Base-by-base conservation (phyloP, 1,284 basidiomycete species). In the Marasmius tenuissimus region DNA sequence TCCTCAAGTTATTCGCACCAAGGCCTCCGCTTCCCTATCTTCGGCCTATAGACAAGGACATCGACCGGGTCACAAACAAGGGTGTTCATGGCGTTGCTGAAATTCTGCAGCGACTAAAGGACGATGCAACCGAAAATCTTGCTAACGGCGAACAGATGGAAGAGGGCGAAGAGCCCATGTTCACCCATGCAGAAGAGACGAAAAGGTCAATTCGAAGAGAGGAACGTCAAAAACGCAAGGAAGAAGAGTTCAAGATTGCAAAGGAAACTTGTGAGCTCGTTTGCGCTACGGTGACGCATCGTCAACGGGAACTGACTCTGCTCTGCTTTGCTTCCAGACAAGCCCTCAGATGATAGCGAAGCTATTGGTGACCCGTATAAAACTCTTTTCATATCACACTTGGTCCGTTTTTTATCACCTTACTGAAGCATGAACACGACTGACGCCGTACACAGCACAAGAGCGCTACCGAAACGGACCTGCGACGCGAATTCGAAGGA, bases 281-380 rank as follows among this genome's bases (percentile, higher is more conserved):
- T 27, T 27, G 27, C 27, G 27, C 39, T 22, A 63, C 53, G 57
- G 49, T 47, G 50, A 50, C 54, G 61, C 52, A 33, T 42, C 40
- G 45, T 57, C 54, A 18, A 3, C 40, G 42, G 52, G 60, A 35
- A 18, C 64, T 68, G 6, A 68, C 64, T 58, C 62, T 47, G 27
- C 27, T 27, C 27, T 27, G 27, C 27, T 45, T 33, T 33, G 42
- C 61, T 35, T 34, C 20, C 72, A 95, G 96, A 96, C 77, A 93
- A 95, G 73, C 97, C 97, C 10, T 82, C 90, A 39, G 91, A 96
- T 53, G 96, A 99, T 70, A 65, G 90, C n/a, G 87, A 97, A 72
- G 96, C 95, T n/a, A 82, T 90, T 37, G 96, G 97, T 1, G 97
- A 99, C 72, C 97, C 97, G 4, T 99, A 98, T 81, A 98, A 98